Evolutionary conservation across 208 protist genomes (phyloP).

Genomic region (Histomonas meleagridis): DNA sequence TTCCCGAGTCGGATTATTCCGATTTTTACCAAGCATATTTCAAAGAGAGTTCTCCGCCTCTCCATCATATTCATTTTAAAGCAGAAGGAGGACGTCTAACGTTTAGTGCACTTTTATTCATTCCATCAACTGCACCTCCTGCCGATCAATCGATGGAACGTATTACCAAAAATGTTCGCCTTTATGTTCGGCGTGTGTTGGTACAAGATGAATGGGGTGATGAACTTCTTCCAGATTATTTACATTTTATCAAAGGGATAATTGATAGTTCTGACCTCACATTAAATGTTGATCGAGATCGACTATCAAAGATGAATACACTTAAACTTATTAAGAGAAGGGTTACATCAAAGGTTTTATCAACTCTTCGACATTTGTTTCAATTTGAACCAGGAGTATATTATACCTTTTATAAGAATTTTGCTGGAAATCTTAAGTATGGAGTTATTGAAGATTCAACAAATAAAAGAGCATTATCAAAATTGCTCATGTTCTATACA

Average conservation of each 20-base stretch:
- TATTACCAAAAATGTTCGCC: slow-evolving; percentile 51
- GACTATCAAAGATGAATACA: slow-evolving; percentile 86
- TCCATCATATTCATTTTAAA: slow-evolving; percentile 85
- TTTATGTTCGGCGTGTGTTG: slow-evolving; percentile 93
- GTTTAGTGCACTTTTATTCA: slow-evolving; percentile 88
- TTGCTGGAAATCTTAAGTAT: slow-evolving; percentile 82
- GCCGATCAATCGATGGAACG: slow-evolving; percentile 70
- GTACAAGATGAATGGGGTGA: slow-evolving; percentile 74
- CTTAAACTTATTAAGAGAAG: slow-evolving; percentile 88
- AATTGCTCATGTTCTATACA: slow-evolving; percentile 73
- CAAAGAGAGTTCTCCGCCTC: slow-evolving; percentile 73
- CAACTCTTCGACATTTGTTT: slow-evolving; percentile 75
- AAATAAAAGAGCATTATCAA: slow-evolving; percentile 79
- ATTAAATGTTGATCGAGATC: slow-evolving; percentile 96
- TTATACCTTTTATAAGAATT: slow-evolving; percentile 76
- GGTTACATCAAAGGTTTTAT: slow-evolving; percentile 74
- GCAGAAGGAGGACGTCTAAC: slow-evolving; percentile 80
- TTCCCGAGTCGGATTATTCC: slow-evolving; percentile 91
- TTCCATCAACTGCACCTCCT: slow-evolving; percentile 72
- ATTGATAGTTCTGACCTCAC: slow-evolving; percentile 98
- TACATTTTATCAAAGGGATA: slow-evolving; percentile 83
- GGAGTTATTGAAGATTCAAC: slow-evolving; percentile 85
- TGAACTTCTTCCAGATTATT: slow-evolving; percentile 77
- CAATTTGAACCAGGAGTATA: slow-evolving; percentile 58
- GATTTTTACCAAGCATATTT: slow-evolving; percentile 92